Evolutionary conservation across 768 basidiomycete species (phyloP).

Genomic region (Artomyces pyxidatus): DNA sequence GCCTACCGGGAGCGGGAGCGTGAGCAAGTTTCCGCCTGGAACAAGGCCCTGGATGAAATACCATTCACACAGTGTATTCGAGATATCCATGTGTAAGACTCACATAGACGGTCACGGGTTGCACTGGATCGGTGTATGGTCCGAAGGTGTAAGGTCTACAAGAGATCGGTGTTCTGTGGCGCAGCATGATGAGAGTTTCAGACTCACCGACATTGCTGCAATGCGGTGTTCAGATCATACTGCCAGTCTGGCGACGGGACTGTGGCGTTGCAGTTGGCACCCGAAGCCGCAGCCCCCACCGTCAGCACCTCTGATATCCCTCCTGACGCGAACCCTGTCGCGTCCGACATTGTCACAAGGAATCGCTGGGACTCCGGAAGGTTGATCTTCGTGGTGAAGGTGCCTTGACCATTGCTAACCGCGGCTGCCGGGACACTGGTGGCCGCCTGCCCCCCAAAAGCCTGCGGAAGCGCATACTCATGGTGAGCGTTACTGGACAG

Average conservation of each 20-base stretch:
- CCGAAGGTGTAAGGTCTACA: conserved; percentile 15
- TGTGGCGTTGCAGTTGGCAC: conserved; percentile 39
- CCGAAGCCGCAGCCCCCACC: conserved; percentile 37
- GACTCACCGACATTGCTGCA: conserved; percentile 55
- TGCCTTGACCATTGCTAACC: conserved; percentile 45
- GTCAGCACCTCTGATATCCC: conserved; percentile 44
- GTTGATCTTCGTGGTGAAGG: conserved; percentile 39
- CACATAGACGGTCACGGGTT: conserved; percentile 51
- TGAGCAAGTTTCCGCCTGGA: conserved; percentile 48
- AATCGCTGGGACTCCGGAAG: conserved; percentile 33
- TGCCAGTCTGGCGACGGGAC: conserved; percentile 37
- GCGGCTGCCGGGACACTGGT: conserved; percentile 47
- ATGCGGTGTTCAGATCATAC: conserved; percentile 41
- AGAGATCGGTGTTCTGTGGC: not conserved
- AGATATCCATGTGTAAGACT: no score
- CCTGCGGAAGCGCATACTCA: conserved; percentile 30
- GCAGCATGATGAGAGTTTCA: not conserved
- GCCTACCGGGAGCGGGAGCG: conserved; percentile 34
- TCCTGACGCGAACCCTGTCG: conserved; percentile 59
- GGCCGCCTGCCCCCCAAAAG: conserved; percentile 45
- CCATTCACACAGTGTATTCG: no score
- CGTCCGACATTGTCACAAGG: conserved; percentile 63
- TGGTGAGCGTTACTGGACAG: not conserved
- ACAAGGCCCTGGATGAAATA: conserved; percentile 48
- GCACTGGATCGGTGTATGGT: conserved; percentile 34